Base-by-base conservation (phyloP, 345 rosid genomes). In the Noccaea caerulescens region DNA sequence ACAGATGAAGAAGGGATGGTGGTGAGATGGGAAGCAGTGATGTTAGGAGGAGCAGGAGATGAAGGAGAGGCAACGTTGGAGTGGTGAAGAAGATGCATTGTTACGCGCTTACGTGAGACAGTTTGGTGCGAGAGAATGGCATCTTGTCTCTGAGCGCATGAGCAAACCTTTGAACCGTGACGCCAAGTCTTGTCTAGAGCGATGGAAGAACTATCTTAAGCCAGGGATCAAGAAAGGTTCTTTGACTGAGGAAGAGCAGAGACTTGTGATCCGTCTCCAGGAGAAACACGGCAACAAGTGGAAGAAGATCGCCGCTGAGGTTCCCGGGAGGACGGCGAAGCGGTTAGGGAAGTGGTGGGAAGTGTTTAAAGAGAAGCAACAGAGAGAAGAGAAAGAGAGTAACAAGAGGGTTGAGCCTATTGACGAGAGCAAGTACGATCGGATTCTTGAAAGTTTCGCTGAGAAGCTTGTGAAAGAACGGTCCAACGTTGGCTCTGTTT, bases 31-130 rank as follows among this genome's bases (percentile, higher is more conserved):
- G 79, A 72, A 80, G 82, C 52, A 80, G 87, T 64, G 86, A 83
- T 73, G 79, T 78, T 50, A 82, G 68, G 81, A 84, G 71, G 79
- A 57, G 63, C 70, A 80, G 89, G 94, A 87, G 81, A 95, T 95
- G 99, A 95, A 89, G 86, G 98, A 95, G 84, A 95, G 98, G 80
- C 99, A 95, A 84, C 94, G 98, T 67, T 95, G 99, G 99, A 87
- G 90, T 81, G 78, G 89, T 87, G 99, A 95, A 85, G 98, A 92
- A 83, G 99, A 92, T 76, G 85, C 92, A 57, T 79, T 95, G 27
- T 70, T 95, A 79, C 82, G 86, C 64, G 86, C 97, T 13, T 92
- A 95, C 64, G 99, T 92, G 14, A 91, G 89, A 63, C 98, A 91
- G 68, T 89, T 89, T 71, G 99, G 98, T 62, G 93, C 97, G 2